Percentiles rank a stretch among this genome's conserved stretches.
These are phyloP conservation scores for Setaria viridis DNA, from an alignment of 202 grass and related monocot species.

Conservation along the genomic window DNA sequence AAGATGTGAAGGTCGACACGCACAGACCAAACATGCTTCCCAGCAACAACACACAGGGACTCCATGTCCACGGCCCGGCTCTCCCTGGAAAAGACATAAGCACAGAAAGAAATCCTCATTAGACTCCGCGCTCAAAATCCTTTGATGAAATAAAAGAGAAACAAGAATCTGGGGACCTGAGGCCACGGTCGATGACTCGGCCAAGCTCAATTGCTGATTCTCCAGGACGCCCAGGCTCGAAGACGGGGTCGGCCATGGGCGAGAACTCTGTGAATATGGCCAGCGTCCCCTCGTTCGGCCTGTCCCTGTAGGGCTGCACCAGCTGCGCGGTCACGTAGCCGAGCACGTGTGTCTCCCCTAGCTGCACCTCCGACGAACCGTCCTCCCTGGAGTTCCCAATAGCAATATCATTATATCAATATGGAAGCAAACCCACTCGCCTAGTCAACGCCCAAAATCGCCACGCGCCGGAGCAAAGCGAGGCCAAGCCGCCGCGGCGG, in stretches of 20 bases:
- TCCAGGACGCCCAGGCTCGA: slow-evolving; percentile 76
- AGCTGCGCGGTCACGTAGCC: slow-evolving; percentile 79
- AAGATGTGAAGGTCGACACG: slow-evolving; percentile 95
- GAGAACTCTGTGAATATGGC: slow-evolving; percentile 97
- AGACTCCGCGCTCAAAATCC: neutral
- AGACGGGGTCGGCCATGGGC: slow-evolving; percentile 92
- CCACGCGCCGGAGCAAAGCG: neutral
- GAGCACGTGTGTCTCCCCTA: slow-evolving; percentile 93
- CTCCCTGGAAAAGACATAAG: slow-evolving; percentile 59
- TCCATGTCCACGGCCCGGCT: slow-evolving; percentile 97
- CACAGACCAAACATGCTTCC: slow-evolving; percentile 90
- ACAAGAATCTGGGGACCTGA: slow-evolving; percentile 56
- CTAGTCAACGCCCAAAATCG: neutral
- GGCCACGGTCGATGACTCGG: slow-evolving; percentile 84
- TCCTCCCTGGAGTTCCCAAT: slow-evolving; percentile 63
- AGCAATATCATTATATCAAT: neutral
- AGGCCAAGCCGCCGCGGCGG: neutral
- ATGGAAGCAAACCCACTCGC: neutral
- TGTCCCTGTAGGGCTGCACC: slow-evolving; percentile 87
- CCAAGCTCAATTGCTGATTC: slow-evolving; percentile 90
- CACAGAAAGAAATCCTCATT: neutral
- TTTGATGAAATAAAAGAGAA: neutral
- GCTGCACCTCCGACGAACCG: slow-evolving; percentile 81
- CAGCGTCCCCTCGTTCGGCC: slow-evolving; percentile 85
- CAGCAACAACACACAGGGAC: slow-evolving; percentile 86